phyloP scores from a whole-genome alignment of 2,329 filamentous ascomycete genomes.

The Bipolaris cookei region DNA sequence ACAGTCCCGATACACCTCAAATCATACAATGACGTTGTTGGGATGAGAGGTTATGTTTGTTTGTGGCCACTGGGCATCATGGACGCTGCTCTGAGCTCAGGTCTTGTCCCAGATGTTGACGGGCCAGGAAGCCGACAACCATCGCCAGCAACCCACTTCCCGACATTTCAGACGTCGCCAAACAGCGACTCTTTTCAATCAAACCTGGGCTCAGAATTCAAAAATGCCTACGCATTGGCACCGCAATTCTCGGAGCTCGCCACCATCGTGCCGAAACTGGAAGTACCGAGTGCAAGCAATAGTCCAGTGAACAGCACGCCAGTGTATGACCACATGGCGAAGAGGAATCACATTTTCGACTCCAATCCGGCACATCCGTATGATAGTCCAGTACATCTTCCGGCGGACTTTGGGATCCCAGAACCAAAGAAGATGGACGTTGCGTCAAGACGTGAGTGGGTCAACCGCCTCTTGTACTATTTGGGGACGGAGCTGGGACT shows the following conservation, averaged over 20 bases:
- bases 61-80: conserved; percentile 39
- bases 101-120: conserved; percentile 33
- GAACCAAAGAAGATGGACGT: conserved; percentile 30
- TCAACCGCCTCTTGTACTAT: conserved; percentile 37
- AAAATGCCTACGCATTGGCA: conserved; percentile 10
- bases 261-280: background rate
- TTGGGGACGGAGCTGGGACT: conserved; percentile 33
- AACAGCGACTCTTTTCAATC: conserved; percentile 8
- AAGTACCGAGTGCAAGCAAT: background rate
- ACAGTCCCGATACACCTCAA: conserved; percentile 35
- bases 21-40: conserved; percentile 29
- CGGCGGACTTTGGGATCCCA: conserved; percentile 13
- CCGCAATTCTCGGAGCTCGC: conserved; percentile 11
- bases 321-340: background rate
- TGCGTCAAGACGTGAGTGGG: conserved; percentile 30
- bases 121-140: conserved; percentile 11
- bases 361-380: conserved; percentile 28
- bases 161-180: background rate
- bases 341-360: conserved; percentile 30
- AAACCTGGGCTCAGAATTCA: conserved; percentile 1
- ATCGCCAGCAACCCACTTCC: background rate
- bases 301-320: conserved; percentile 4
- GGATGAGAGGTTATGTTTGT: conserved; percentile 37
- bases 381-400: conserved; percentile 20
- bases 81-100: conserved; percentile 34